These are phyloP conservation scores for Tephrocybe sp. DNA, from an alignment of 768 basidiomycete species.

Conservation along the genomic window DNA sequence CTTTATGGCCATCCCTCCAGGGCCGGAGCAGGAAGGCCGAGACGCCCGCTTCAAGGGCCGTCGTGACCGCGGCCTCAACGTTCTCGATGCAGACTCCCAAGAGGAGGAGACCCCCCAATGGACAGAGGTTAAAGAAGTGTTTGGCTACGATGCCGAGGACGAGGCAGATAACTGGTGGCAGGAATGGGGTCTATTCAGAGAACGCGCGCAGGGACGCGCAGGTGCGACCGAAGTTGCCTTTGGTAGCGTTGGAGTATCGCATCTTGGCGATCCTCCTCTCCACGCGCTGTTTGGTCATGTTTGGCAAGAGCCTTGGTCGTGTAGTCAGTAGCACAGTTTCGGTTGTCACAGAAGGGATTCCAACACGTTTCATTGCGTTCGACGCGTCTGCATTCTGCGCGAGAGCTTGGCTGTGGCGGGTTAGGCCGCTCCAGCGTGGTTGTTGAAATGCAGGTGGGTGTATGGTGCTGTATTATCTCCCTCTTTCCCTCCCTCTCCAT, in stretches of 20 bases:
- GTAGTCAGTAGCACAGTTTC: no score
- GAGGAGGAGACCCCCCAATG: slow-evolving; percentile 37
- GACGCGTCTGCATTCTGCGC: no score
- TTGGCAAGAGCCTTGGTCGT: no score
- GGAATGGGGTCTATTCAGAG: slow-evolving; percentile 47
- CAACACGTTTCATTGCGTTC: no score
- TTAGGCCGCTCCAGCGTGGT: no score
- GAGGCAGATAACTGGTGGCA: slow-evolving; percentile 65
- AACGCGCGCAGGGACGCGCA: slow-evolving; percentile 34
- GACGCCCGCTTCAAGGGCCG: slow-evolving; percentile 37
- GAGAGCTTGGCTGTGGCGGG: no score
- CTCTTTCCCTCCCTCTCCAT: neutral
- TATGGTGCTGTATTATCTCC: neutral
- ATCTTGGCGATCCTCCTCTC: no score
- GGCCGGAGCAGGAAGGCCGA: slow-evolving; percentile 41
- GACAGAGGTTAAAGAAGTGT: slow-evolving; percentile 47
- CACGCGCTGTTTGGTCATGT: no score
- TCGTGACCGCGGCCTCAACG: slow-evolving; percentile 24
- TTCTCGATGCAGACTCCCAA: slow-evolving; percentile 38
- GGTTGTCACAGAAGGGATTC: no score
- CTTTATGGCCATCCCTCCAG: slow-evolving; percentile 45
- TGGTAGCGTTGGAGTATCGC: no score
- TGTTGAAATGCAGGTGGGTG: slow-evolving; percentile 12
- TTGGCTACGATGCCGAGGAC: slow-evolving; percentile 57
- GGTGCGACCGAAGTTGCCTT: neutral